These are phyloP conservation scores for Corylus americana DNA, from an alignment of 306 rosid genomes.

Conservation along the genomic window DNA sequence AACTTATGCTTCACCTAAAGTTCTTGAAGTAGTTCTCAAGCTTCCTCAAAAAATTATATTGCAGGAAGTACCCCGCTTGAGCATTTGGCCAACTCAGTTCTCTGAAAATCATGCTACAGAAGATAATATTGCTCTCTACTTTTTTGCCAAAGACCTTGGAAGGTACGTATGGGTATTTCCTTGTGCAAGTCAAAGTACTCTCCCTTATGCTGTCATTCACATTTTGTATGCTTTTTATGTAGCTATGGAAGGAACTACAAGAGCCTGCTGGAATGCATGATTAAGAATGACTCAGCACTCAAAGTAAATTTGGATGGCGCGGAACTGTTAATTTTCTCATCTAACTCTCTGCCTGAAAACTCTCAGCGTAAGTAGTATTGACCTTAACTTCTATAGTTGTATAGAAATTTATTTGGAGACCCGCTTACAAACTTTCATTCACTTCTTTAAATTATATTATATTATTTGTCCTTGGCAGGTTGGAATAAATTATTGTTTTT, in stretches of 20 bases:
- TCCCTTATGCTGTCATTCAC: neutral
- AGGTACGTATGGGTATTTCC: conserved; percentile 31
- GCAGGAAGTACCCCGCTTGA: conserved; percentile 44
- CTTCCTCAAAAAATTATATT: conserved; percentile 33
- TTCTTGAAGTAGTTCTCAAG: conserved; percentile 27
- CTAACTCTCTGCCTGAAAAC: conserved; percentile 34
- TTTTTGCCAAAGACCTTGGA: conserved; percentile 29
- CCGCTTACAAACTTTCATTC: neutral
- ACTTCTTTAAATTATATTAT: neutral
- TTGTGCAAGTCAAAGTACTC: no score
- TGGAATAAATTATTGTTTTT: conserved; percentile 17
- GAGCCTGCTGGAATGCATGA: conserved; percentile 31
- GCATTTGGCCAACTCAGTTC: conserved; percentile 41
- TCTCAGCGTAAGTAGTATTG: conserved; percentile 8
- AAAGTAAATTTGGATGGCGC: conserved; percentile 35
- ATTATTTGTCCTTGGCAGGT: conserved; percentile 1
- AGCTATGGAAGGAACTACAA: conserved; percentile 34
- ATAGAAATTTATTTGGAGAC: neutral
- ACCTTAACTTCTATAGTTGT: neutral
- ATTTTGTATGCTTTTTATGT: neutral
- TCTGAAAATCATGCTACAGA: conserved; percentile 18
- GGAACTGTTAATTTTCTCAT: conserved; percentile 43
- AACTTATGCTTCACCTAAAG: conserved; percentile 22
- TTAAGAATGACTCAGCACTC: conserved; percentile 39
- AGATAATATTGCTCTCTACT: conserved; percentile 39